Base-by-base conservation (phyloP, 169 alveolate genomes). In the Eimeria falciformis region DNA sequence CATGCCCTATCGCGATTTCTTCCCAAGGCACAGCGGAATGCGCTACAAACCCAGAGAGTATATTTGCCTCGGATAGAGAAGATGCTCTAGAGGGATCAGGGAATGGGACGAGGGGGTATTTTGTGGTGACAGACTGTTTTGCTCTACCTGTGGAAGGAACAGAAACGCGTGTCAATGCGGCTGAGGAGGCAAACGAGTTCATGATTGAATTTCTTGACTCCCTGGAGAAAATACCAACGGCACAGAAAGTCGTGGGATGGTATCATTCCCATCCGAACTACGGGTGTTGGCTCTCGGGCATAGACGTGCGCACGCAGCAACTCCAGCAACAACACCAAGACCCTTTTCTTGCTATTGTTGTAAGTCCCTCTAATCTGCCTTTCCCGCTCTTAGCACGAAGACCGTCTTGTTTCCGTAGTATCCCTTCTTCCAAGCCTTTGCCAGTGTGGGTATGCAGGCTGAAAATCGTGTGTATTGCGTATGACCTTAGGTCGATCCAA, bases 191-290 rank as follows among this genome's bases (percentile, higher is more conserved):
- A n/a, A 91, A 95, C 47, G 96, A 95, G 77, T 96, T 92, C 89
- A 93, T 95, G 96, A 91, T 93, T 50, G 55, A 91, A 25, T 92
- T 71, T 33, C 87, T 95, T 47, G 92, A 86, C 18, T 84, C 68
- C 14, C 86, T 69, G 50, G 92, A 66, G 65, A 53, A 71, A 29
- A 27, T 29, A 17, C 75, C 92, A 50, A 23, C 56, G 47, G 96
- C 96, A 23, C 94, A 97, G 58, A 94, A 86, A 45, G 91, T 96
- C 40, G 95, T 96, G 33, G 99, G 99, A 17, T 97, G 99, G 99
- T 97, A 97, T 84, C 99, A 97, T 84, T 94, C 97, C 71, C 99
- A 97, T 75, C 99, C 99, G 7, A 97, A 98, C 75, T 97, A 97
- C 83, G 97, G 98, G 23, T 96, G 98, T 92, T 97, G 98, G 98